A percentile compares a stretch with the other conserved stretches of the same genome.
Conservation (phyloP, 345 rosid species). For the Sonneratia caseolaris region DNA sequence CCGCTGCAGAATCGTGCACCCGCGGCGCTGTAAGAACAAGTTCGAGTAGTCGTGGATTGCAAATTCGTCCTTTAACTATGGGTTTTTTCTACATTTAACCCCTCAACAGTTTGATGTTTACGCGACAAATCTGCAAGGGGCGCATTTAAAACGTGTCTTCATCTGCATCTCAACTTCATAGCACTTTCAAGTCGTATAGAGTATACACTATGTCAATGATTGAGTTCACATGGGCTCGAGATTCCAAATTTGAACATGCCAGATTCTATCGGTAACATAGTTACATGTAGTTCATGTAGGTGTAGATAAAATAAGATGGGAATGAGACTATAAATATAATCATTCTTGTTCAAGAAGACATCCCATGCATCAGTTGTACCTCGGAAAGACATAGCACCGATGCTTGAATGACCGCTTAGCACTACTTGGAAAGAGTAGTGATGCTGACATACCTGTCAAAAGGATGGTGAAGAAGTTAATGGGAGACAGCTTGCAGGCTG, state of each 20-base stretch:
- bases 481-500: conserved; percentile 43
- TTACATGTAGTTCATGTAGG: too few species aligned
- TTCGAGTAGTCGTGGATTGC: not conserved
- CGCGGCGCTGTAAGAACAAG: not conserved
- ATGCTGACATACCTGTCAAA: conserved; percentile 24
- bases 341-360: conserved; percentile 32
- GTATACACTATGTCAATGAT: too few species aligned
- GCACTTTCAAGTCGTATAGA: too few species aligned
- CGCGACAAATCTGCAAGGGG: too few species aligned
- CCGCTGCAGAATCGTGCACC: not conserved
- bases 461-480: conserved; percentile 41
- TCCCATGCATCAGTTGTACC: conserved; percentile 48
- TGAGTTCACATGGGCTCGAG: too few species aligned
- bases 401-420: too few species aligned
- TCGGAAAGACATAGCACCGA: conserved; percentile 39
- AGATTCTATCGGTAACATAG: too few species aligned
- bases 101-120: not conserved
- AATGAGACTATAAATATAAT: too few species aligned
- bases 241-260: too few species aligned
- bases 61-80: not conserved
- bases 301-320: too few species aligned
- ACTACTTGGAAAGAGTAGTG: conserved; percentile 17
- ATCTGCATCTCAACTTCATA: too few species aligned
- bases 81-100: not conserved
- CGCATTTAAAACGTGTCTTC: too few species aligned